Evolutionary conservation across 441 rosid genomes (phyloP).

Genomic region (Adansonia madagascariensis): DNA sequence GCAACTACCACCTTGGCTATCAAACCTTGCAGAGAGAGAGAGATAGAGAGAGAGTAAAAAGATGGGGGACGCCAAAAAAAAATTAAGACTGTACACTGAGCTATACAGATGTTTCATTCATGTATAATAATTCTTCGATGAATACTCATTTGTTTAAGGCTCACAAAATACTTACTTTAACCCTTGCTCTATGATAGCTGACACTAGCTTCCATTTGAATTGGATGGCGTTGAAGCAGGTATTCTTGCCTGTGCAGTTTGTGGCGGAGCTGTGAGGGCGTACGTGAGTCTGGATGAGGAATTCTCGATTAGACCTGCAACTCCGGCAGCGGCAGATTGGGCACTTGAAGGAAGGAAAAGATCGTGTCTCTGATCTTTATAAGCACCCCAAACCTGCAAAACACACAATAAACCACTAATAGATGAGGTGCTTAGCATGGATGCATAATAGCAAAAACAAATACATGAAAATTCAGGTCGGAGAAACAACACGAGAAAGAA

Average conservation of each 20-base stretch:
- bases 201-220: constrained; percentile 45
- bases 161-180: constrained; percentile 20
- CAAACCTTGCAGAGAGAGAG: background rate
- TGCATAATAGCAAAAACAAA: background rate
- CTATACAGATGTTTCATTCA: constrained; percentile 34
- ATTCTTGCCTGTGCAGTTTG: constrained; percentile 44
- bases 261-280: constrained; percentile 89
- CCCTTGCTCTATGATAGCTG: constrained; percentile 29
- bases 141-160: constrained; percentile 4
- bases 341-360: constrained; percentile 93
- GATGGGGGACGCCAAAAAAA: background rate
- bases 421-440: background rate
- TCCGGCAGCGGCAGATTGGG: constrained; percentile 93
- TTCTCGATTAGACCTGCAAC: constrained; percentile 94
- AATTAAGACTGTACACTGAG: constrained; percentile 43
- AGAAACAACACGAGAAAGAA: background rate
- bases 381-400: constrained; percentile 86
- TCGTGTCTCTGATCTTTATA: constrained; percentile 98
- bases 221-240: constrained; percentile 33
- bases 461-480: background rate
- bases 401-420: background rate
- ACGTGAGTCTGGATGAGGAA: constrained; percentile 76
- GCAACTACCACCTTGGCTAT: constrained; percentile 14
- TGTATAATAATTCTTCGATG: background rate
- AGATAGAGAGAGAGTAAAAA: background rate